phyloP scores from a whole-genome alignment of 1,284 basidiomycete species.

The Malassezia japonica region DNA sequence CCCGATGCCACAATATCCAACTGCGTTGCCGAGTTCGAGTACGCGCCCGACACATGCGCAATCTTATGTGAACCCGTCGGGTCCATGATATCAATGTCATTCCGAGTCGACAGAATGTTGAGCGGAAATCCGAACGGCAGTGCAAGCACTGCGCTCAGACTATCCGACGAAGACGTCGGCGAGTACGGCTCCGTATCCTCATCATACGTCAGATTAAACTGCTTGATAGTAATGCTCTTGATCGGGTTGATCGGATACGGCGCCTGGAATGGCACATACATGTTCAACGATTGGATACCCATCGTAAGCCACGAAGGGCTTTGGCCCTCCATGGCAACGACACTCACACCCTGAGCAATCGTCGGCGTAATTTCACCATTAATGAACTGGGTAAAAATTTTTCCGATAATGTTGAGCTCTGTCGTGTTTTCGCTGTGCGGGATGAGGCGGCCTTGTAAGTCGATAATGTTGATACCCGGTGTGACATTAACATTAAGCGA shows the following conservation, averaged over 20 bases:
- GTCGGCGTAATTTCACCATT: slow-evolving; percentile 60
- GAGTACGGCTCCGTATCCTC: slow-evolving; percentile 55
- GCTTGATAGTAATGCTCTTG: slow-evolving; percentile 59
- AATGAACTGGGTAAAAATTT: slow-evolving; percentile 65
- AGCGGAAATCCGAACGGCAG: slow-evolving; percentile 69
- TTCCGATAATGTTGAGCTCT: slow-evolving; percentile 56
- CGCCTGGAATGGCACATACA: slow-evolving; percentile 59
- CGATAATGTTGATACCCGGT: slow-evolving; percentile 57
- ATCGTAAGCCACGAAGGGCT: slow-evolving; percentile 61
- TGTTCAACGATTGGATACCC: slow-evolving; percentile 58
- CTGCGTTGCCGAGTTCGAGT: slow-evolving; percentile 20
- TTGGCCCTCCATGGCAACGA: slow-evolving; percentile 53
- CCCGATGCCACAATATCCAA: slow-evolving; percentile 46
- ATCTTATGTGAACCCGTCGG: slow-evolving; percentile 56
- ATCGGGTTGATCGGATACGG: slow-evolving; percentile 59
- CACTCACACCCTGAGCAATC: slow-evolving; percentile 55
- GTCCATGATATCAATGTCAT: slow-evolving; percentile 57
- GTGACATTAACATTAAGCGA: slow-evolving; percentile 36
- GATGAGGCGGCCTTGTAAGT: slow-evolving; percentile 57
- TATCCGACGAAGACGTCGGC: slow-evolving; percentile 57
- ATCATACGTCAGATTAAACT: slow-evolving; percentile 58
- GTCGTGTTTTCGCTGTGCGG: slow-evolving; percentile 54
- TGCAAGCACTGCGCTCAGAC: slow-evolving; percentile 58
- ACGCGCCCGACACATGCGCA: slow-evolving; percentile 31
- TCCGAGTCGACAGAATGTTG: slow-evolving; percentile 60